Percentiles rank a stretch among this genome's conserved stretches.
These are phyloP conservation scores for Peronosclerospora sorghi DNA, from an alignment of 352 stramenopile species.

Conservation along the genomic window DNA sequence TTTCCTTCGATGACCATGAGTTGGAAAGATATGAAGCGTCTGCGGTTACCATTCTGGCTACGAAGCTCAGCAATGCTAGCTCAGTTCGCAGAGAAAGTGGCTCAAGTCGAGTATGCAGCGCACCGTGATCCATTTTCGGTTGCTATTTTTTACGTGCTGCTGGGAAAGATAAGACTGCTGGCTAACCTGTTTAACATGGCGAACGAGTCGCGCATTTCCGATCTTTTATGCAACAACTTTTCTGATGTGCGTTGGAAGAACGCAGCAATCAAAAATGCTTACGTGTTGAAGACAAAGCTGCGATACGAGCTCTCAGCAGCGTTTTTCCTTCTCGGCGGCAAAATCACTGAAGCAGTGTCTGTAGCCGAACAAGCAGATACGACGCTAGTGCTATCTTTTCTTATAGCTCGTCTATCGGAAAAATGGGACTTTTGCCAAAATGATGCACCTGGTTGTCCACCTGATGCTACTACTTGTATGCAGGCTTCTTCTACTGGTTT, in stretches of 20 bases:
- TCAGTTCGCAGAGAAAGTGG: conserved; percentile 58
- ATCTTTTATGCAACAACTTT: conserved; percentile 79
- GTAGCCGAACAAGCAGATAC: conserved; percentile 65
- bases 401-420: conserved; percentile 66
- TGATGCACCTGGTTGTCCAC: conserved; percentile 3
- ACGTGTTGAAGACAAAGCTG: conserved; percentile 80
- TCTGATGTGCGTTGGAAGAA: conserved; percentile 72
- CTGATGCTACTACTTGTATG: conserved; percentile 12
- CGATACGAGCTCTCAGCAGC: conserved; percentile 67
- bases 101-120: conserved; percentile 63
- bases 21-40: conserved; percentile 53
- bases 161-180: conserved; percentile 76
- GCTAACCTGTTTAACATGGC: conserved; percentile 78
- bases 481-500: conserved; percentile 50
- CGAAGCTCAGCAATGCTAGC: conserved; percentile 40
- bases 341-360: conserved; percentile 63
- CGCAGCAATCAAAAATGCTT: conserved; percentile 85
- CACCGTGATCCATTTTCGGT: conserved; percentile 75
- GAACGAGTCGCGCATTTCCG: conserved; percentile 65
- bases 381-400: conserved; percentile 64
- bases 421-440: conserved; percentile 53
- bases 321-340: conserved; percentile 76
- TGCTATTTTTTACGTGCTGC: conserved; percentile 76
- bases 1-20: conserved; percentile 35
- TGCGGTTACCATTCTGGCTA: conserved; percentile 73